Percentiles rank a stretch among this genome's conserved stretches.
phyloP scores from a whole-genome alignment of 2,329 filamentous ascomycete species.

The Akanthomyces dipterigenus region DNA sequence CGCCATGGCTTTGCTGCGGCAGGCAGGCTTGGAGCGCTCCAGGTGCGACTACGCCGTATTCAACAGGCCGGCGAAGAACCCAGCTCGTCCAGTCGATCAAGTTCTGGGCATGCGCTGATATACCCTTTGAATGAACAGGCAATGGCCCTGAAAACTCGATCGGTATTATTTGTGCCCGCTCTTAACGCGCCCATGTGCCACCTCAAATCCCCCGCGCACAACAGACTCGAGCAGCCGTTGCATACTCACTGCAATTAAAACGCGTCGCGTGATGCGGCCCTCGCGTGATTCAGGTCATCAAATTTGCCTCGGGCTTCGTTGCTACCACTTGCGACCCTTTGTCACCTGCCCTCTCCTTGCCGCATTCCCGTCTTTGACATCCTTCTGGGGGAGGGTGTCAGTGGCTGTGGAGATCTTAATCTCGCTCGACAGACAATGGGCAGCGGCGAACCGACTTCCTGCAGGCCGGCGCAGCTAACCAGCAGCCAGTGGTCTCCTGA shows the following conservation, averaged over 20 bases:
- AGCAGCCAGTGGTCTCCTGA: slow-evolving; percentile 2
- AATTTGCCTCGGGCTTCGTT: background rate
- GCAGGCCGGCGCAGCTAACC: background rate
- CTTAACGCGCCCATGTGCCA: background rate
- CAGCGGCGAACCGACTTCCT: background rate
- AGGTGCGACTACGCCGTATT: background rate
- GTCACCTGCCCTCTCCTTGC: slow-evolving; percentile 1
- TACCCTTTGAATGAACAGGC: background rate
- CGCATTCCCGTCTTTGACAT: background rate
- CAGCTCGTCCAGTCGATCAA: background rate
- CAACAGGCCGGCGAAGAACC: background rate
- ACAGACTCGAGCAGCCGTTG: background rate
- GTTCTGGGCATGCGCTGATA: background rate
- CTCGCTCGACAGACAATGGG: background rate
- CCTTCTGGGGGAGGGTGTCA: background rate
- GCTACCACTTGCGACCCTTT: background rate
- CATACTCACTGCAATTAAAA: background rate
- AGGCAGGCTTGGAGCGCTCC: background rate
- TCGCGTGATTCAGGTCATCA: background rate
- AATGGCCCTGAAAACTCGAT: background rate
- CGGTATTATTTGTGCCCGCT: background rate
- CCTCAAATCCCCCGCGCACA: background rate
- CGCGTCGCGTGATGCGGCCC: slow-evolving; percentile 9
- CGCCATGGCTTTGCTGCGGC: background rate
- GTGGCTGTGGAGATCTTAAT: slow-evolving; percentile 1